Evolutionary conservation across 768 basidiomycete genomes (phyloP).

Genomic region (Mycena galericulata): DNA sequence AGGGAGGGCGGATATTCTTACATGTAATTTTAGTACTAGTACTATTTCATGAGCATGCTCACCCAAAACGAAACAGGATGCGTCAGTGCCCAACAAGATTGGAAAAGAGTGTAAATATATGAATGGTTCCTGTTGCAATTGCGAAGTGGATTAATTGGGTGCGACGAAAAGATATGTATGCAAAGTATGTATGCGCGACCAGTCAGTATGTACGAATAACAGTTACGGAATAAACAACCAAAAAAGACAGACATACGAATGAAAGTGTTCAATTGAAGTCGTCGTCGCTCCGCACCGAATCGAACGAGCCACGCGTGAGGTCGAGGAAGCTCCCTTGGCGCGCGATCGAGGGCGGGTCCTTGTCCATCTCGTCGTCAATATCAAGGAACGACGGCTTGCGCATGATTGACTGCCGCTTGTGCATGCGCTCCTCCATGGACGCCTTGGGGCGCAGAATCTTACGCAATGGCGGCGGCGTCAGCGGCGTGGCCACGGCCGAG

Average conservation of each 20-base stretch:
- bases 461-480: constrained; percentile 40
- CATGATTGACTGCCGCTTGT: constrained; percentile 63
- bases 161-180: not conserved
- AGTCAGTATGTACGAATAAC: constrained; percentile 32
- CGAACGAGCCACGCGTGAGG: constrained; percentile 64
- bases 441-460: constrained; percentile 46
- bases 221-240: constrained; percentile 32
- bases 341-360: constrained; percentile 38
- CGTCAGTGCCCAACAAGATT: too few relatives aligned
- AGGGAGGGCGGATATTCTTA: constrained; percentile 30
- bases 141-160: not conserved
- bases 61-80: too few relatives aligned
- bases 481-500: constrained; percentile 24
- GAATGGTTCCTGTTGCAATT: not conserved
- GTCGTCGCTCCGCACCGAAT: constrained; percentile 53
- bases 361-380: constrained; percentile 65
- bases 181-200: not conserved
- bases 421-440: constrained; percentile 53
- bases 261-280: constrained; percentile 16
- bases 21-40: constrained; percentile 32
- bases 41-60: constrained; percentile 16
- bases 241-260: constrained; percentile 10
- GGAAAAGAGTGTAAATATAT: not conserved
- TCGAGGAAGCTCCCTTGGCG: constrained; percentile 61
- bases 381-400: constrained; percentile 81